Evolutionary conservation across 2,329 filamentous ascomycete genomes (phyloP), one percentile per base, ranked within the genome.

Genomic region (Venturia nashicola): DNA sequence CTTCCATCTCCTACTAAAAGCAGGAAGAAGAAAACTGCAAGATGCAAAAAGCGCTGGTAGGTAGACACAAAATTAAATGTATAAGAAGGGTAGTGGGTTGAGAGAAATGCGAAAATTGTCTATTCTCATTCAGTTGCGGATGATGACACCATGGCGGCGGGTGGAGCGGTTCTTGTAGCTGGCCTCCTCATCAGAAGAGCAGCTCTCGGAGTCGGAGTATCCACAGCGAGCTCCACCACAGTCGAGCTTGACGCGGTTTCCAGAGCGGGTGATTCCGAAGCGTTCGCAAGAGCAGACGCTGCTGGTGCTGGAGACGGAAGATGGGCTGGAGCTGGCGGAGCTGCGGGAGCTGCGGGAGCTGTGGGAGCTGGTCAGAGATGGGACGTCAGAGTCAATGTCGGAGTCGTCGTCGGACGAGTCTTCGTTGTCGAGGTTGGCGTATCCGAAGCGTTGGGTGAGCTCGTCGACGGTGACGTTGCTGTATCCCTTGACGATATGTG

Each of bases 211-310:
- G 71, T 90, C 87, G 68, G 83, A 84, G 78, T 89, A 94, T 72
- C 90, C 90, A 78, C 93, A 97, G 74, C 90, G 87, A 67, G 86
- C 81, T 70, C 93, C 93, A 70, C 91, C 91, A 73, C 93, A 97
- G 84, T 97, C 92, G 76, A 97, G 86, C 84, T 93, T 94, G 83
- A 97, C 89, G 72, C 92, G 87, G 76, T 95, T 89, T 73, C 92
- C 91, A 76, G 88, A 87, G 78, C 91, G 89, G 68, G 92, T 97
- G 81, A 97, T 96, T 71, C 92, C 93, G 80, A 94, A 97, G 79
- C 92, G 90, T 77, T 97, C 91, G 79, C 93, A 97, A 68, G 88
- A 91, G 85, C 94, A 97, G 75, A 83, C 83, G 72, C 76, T 75
- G 65, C 71, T 76, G 61, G 75, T 74, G 65, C 78, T 79, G 66